These are phyloP conservation scores for Capsicum chinense DNA, from an alignment of 257 asterid genomes.

Conservation along the genomic window DNA sequence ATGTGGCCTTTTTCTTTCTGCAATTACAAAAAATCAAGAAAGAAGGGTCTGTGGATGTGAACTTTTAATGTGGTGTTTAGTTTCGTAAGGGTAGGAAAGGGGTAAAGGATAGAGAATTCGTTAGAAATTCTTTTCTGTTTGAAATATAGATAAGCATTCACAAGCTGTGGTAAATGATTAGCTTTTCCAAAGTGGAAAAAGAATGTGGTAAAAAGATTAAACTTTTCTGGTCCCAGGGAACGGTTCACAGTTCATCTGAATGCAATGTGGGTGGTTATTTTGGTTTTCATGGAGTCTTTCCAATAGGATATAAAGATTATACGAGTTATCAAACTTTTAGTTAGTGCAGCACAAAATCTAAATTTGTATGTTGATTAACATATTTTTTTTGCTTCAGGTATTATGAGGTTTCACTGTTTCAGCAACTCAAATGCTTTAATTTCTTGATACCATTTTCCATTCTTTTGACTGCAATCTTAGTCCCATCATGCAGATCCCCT, in stretches of 20 bases:
- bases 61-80: neutral
- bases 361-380: neutral
- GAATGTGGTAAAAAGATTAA: neutral
- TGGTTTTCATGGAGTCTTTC: conserved; percentile 10
- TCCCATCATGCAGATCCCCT: conserved; percentile 91
- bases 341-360: neutral
- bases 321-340: neutral
- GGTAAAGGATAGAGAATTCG: neutral
- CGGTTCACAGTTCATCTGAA: neutral
- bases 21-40: neutral
- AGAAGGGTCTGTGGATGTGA: neutral
- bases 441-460: conserved; percentile 75
- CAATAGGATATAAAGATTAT: neutral
- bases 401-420: neutral
- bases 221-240: neutral
- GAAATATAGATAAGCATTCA: neutral
- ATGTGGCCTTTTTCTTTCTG: neutral
- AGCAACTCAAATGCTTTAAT: neutral
- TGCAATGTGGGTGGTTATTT: neutral
- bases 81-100: neutral
- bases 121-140: neutral
- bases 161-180: neutral
- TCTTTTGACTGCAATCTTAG: conserved; percentile 91
- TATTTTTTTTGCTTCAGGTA: neutral
- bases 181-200: neutral